Evolutionary conservation across 1,284 basidiomycete genomes (phyloP).

Genomic region (Ceratobasidium sp.): DNA sequence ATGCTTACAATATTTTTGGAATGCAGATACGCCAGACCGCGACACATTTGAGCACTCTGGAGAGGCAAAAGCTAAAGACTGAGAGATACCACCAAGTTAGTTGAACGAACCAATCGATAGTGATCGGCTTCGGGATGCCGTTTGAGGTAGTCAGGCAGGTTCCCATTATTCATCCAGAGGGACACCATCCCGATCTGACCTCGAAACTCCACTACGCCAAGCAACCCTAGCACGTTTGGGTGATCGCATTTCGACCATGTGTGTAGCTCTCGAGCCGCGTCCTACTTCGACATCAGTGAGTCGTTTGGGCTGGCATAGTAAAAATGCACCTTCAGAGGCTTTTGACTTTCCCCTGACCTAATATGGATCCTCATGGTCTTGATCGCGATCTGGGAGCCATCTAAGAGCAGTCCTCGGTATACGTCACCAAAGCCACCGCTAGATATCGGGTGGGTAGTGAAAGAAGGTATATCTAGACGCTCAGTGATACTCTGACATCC

Average conservation of each 20-base stretch:
- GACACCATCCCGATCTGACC: constrained; percentile 25
- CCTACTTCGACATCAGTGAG: background rate
- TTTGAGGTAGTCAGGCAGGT: background rate
- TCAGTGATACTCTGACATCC: constrained; percentile 1
- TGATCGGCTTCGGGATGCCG: background rate
- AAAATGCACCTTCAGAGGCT: too few relatives aligned
- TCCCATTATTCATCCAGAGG: background rate
- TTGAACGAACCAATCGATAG: background rate
- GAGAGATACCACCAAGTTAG: background rate
- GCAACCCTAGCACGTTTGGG: constrained; percentile 15
- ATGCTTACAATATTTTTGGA: background rate
- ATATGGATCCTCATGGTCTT: constrained; percentile 3
- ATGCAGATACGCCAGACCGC: constrained; percentile 2
- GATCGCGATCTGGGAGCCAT: background rate
- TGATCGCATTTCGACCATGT: constrained; percentile 4
- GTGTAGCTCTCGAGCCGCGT: constrained; percentile 24
- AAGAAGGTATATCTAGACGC: background rate
- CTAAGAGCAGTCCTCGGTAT: background rate
- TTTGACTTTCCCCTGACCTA: too few relatives aligned
- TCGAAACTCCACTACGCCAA: constrained; percentile 1
- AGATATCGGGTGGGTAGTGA: background rate
- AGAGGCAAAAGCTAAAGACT: background rate
- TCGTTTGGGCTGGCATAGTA: background rate
- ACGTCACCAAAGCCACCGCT: constrained; percentile 17
- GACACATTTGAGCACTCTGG: background rate